phyloP scores from a whole-genome alignment of 2,329 filamentous ascomycete genomes.

The Boeremia lycopersici region DNA sequence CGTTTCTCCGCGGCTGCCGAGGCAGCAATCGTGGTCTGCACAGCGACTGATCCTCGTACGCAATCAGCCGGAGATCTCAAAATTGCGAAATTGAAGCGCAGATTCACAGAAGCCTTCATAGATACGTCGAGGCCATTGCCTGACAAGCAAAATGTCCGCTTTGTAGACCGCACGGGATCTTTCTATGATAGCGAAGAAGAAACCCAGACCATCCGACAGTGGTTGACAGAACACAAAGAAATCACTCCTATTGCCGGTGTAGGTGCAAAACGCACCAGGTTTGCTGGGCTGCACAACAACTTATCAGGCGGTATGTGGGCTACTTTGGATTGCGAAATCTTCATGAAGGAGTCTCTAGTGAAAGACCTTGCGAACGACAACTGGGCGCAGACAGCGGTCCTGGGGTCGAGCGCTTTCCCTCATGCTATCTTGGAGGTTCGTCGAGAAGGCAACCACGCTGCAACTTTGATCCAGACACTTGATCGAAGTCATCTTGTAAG shows the following conservation, averaged over 20 bases:
- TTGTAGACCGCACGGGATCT: slow-evolving; percentile 7
- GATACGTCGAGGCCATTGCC: slow-evolving; percentile 31
- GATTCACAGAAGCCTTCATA: slow-evolving; percentile 50
- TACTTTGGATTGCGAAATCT: slow-evolving; percentile 55
- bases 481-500: slow-evolving; percentile 56
- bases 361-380: slow-evolving; percentile 39
- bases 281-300: slow-evolving; percentile 55
- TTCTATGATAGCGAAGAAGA: slow-evolving; percentile 13
- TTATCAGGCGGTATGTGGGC: slow-evolving; percentile 53
- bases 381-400: slow-evolving; percentile 35
- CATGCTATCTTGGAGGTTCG: slow-evolving; percentile 59
- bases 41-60: slow-evolving; percentile 18
- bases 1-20: slow-evolving; percentile 45
- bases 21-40: slow-evolving; percentile 38
- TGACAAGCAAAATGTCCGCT: slow-evolving; percentile 23
- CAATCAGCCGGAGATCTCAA: slow-evolving; percentile 25
- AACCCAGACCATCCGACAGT: slow-evolving; percentile 45
- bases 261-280: slow-evolving; percentile 54
- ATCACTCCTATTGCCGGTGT: slow-evolving; percentile 55
- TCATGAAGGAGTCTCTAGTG: slow-evolving; percentile 44
- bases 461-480: slow-evolving; percentile 50
- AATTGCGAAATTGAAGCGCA: slow-evolving; percentile 49
- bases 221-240: slow-evolving; percentile 52
- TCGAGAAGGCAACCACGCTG: slow-evolving; percentile 51
- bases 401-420: slow-evolving; percentile 49